A percentile compares a stretch with the other conserved stretches of the same genome.
Evolutionary conservation across 176 grass and related monocot genomes (phyloP).

Genomic region (bread wheat (Triticum aestivum)): IWGSC_CS_RefSeq_v2.1 NC_057794.1:299495525-299496024

Average conservation of each 20-base stretch:
- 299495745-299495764: conserved; percentile 61
- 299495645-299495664: not conserved
- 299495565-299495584: conserved; percentile 47
- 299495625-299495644: not conserved
- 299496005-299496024: conserved; percentile 75
- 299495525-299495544: conserved; percentile 64
- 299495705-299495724: conserved; percentile 90
- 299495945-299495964: conserved; percentile 83
- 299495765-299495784: conserved; percentile 32
- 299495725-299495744: conserved; percentile 85
- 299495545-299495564: conserved; percentile 99
- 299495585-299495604: conserved; percentile 25
- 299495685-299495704: conserved; percentile 84
- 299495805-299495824: not conserved
- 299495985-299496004: conserved; percentile 63
- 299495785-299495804: not conserved
- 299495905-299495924: conserved; percentile 79
- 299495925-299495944: conserved; percentile 86
- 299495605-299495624: not conserved
- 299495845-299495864: conserved; percentile 1
- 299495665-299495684: too few relatives aligned
- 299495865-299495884: not conserved
- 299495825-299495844: not conserved
- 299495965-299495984: conserved; percentile 82
- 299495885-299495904: conserved; percentile 26